Base-by-base conservation (phyloP, 108 stramenopile genomes). In the Pseudonitzschia multiseries region DNA sequence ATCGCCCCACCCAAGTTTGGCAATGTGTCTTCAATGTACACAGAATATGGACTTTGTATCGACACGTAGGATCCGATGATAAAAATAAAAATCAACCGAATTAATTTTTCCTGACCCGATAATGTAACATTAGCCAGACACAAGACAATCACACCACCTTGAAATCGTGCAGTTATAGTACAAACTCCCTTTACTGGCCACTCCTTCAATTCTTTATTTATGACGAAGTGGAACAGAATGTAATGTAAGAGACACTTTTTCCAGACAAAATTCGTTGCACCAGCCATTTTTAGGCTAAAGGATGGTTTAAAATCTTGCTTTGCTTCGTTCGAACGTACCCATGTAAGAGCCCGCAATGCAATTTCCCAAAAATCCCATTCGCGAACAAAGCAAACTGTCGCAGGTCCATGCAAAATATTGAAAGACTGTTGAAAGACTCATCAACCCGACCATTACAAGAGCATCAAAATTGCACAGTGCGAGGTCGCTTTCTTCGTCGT, bases 101-200 rank as follows among this genome's bases (percentile, higher is more conserved):
- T 56, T 2, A 21, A 22, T 56, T 56, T 22, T 56, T 56, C 54
- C 10, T 12, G 13, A 21, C 12, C 54, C 13, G 54, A 56, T 56
- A 56, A 20, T 22, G 54, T 26, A 10, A 56, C 10, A 10, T 56
- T 56, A 8, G 54, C 54, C 54, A 56, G 10, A 56, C 54, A 56
- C 10, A 56, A 10, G 2, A 20, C 24, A 24, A 56, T 2, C 10
- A 56, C 24, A 24, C 54, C 54, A 56, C 9, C 54, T 24, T 56
- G 54, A 26, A 56, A 56, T 56, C 54, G 2, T 10, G 21, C 24
- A 20, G 54, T 56, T 20, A 56, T 26, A 22, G 54, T 56, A 26
- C 54, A 56, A 56, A 56, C 54, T 24, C 54, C 54, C 22, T 56
- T 56, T 10, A 56, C 21, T 56, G 54, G 54, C 54, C 54, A 56